phyloP scores from a whole-genome alignment of 2,329 filamentous ascomycete genomes.

The Colletotrichum zoysiae region DNA sequence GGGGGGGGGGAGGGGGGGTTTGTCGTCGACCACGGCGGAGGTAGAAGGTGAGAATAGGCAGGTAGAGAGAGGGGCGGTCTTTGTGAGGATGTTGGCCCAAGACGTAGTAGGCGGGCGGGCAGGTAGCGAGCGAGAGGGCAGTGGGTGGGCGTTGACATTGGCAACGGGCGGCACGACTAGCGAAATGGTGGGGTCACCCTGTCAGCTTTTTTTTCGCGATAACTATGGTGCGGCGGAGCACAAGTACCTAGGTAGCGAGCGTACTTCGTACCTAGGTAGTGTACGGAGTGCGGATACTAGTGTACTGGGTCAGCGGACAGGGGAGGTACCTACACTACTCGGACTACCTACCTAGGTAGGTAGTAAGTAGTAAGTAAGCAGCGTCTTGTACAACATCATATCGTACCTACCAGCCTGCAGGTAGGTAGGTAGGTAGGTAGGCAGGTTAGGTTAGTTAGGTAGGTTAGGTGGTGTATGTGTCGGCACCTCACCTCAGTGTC shows the following conservation, averaged over 20 bases:
- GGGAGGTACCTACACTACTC: constrained; percentile 16
- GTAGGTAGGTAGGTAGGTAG: no score
- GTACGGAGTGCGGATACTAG: no score
- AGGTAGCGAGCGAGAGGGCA: constrained; percentile 13
- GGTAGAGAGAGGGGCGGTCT: constrained; percentile 40
- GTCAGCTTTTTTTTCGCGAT: constrained; percentile 43
- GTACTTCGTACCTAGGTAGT: no score
- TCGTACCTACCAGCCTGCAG: no score
- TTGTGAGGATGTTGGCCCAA: constrained; percentile 34
- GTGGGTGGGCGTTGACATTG: constrained; percentile 34
- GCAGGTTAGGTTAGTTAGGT: no score
- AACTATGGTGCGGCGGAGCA: constrained; percentile 41
- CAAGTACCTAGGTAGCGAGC: neutral
- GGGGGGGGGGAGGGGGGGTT: constrained; percentile 26
- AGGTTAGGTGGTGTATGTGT: no score
- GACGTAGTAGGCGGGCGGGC: constrained; percentile 15
- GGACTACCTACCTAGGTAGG: no score
- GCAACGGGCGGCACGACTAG: constrained; percentile 24
- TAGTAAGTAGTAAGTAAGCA: no score
- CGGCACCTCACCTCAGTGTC: neutral
- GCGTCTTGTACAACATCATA: no score
- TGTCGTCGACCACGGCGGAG: constrained; percentile 13
- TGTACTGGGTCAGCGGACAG: constrained; percentile 10
- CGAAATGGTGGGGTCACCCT: constrained; percentile 42
- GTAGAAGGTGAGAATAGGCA: neutral